phyloP scores from a whole-genome alignment of 1,284 basidiomycete species.

The Ceratobasidium sp. region DNA sequence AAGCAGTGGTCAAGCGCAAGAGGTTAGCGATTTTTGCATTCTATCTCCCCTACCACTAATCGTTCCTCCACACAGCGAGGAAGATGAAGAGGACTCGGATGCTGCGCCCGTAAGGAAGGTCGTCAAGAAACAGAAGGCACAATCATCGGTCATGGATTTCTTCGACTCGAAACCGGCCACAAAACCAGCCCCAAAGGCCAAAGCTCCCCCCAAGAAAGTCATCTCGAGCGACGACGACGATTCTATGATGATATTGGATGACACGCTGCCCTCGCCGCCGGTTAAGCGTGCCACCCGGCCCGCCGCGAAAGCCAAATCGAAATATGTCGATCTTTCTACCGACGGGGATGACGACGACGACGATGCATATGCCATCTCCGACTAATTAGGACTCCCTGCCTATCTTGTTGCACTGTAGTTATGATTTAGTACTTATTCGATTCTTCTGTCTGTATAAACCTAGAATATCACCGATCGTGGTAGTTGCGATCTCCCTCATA shows the following conservation, averaged over 20 bases:
- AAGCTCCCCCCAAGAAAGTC: slow-evolving; percentile 46
- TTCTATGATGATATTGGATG: slow-evolving; percentile 33
- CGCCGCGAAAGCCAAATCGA: slow-evolving; percentile 43
- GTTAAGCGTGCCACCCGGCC: slow-evolving; percentile 44
- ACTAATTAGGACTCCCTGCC: slow-evolving; percentile 2
- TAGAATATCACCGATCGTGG: slow-evolving; percentile 3
- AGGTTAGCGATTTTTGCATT: slow-evolving; percentile 43
- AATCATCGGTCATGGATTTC: slow-evolving; percentile 48
- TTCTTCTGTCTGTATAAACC: slow-evolving; percentile 21
- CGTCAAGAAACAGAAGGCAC: slow-evolving; percentile 51
- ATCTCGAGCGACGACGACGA: slow-evolving; percentile 43
- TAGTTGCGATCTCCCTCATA: neutral
- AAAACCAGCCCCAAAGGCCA: slow-evolving; percentile 47
- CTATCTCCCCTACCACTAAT: neutral
- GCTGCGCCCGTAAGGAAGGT: slow-evolving; percentile 50
- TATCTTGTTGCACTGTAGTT: slow-evolving; percentile 1
- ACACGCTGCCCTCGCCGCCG: slow-evolving; percentile 30
- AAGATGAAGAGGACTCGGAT: slow-evolving; percentile 47
- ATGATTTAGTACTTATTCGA: slow-evolving; percentile 12
- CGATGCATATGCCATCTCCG: slow-evolving; percentile 34
- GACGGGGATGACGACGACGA: slow-evolving; percentile 43
- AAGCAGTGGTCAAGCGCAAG: slow-evolving; percentile 52
- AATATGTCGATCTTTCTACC: slow-evolving; percentile 43
- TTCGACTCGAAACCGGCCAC: slow-evolving; percentile 46
- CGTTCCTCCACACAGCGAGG: slow-evolving; percentile 43